Evolutionary conservation across 2,329 filamentous ascomycete species (phyloP), one percentile per base, ranked within the genome.

Genomic region (Lomentospora prolificans): DNA sequence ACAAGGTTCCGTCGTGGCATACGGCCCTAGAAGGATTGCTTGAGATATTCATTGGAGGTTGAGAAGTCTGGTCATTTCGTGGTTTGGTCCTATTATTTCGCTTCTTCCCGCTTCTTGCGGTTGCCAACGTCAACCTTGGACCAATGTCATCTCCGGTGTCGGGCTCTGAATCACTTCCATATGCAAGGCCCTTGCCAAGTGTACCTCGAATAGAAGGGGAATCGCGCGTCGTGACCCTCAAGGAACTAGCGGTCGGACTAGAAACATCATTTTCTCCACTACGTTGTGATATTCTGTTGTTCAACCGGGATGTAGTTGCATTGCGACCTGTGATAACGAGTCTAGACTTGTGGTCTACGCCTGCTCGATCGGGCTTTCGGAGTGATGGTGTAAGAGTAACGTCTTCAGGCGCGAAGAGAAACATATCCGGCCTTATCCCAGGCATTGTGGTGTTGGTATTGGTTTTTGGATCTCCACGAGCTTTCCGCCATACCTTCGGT

Each of bases 141-240:
- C 92, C 92, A 55, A 97, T 85, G 57, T 92, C 88, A 66, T 96
- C 97, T 0, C 90, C 88, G 64, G 96, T 91, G 63, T 97, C 94
- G 50, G 96, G 91, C 61, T 97, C 94, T 3, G 92, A 96, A 9
- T 90, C 91, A 19, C 86, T 94, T 61, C 96, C 92, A 63, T 97
- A 96, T 50, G 97, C 71, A 1, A 96, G 77, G 0, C 92, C 92
- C 12, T 96, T 85, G 0, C 92, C 92, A 60, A 97, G 89, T 0
- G 87, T 89, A 2, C 86, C 82, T 4, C 9, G 25, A 3, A 10
- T 12, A 7, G 48, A 41, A 24, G 22, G 9, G 3, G 24, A n/a
- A 44, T 53, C 25, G 10, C 48, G 44, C 6, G 6, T 14, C 10
- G n/a, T 2, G 19, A 28, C 27, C 8, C 30, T 50, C 17, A 48